These are phyloP conservation scores for Setomelanomma holmii DNA, from an alignment of 2,329 filamentous ascomycete species.

Conservation along the genomic window DNA sequence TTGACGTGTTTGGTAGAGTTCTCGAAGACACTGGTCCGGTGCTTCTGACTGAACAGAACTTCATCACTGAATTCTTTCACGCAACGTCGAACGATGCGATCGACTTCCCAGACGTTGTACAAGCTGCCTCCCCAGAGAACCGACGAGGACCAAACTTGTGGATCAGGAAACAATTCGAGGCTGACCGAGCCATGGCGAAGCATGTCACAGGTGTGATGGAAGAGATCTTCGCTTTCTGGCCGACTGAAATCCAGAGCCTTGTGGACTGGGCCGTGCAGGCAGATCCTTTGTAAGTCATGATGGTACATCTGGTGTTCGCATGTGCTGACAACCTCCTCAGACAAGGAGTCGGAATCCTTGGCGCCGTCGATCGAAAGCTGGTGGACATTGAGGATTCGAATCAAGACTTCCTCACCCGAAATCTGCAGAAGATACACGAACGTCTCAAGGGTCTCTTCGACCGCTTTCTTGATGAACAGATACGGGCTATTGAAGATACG, in stretches of 20 bases:
- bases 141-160: slow-evolving; percentile 76
- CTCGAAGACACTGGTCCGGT: slow-evolving; percentile 83
- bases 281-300: slow-evolving; percentile 76
- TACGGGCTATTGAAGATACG: slow-evolving; percentile 94
- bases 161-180: slow-evolving; percentile 80
- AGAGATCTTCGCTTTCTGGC: slow-evolving; percentile 82
- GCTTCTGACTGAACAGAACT: slow-evolving; percentile 94
- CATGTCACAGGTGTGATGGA: slow-evolving; percentile 88
- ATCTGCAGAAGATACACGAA: slow-evolving; percentile 80
- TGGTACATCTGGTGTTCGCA: not conserved
- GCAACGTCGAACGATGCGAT: slow-evolving; percentile 80
- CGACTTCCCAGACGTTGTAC: slow-evolving; percentile 85
- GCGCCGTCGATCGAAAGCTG: slow-evolving; percentile 79
- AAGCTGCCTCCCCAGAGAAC: slow-evolving; percentile 68
- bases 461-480: slow-evolving; percentile 92
- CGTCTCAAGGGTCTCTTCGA: slow-evolving; percentile 78
- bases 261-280: slow-evolving; percentile 82
- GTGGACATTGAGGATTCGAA: slow-evolving; percentile 84
- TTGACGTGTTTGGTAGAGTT: slow-evolving; percentile 80
- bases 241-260: slow-evolving; percentile 77
- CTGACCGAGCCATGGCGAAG: slow-evolving; percentile 84
- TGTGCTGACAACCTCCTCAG: slow-evolving; percentile 52
- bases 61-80: slow-evolving; percentile 96
- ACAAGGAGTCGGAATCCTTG: slow-evolving; percentile 88
- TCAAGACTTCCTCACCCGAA: slow-evolving; percentile 85